A percentile compares a stretch with the other conserved stretches of the same genome.
Conservation (phyloP, 352 stramenopile species). For the Globisporangium splendens region DNA sequence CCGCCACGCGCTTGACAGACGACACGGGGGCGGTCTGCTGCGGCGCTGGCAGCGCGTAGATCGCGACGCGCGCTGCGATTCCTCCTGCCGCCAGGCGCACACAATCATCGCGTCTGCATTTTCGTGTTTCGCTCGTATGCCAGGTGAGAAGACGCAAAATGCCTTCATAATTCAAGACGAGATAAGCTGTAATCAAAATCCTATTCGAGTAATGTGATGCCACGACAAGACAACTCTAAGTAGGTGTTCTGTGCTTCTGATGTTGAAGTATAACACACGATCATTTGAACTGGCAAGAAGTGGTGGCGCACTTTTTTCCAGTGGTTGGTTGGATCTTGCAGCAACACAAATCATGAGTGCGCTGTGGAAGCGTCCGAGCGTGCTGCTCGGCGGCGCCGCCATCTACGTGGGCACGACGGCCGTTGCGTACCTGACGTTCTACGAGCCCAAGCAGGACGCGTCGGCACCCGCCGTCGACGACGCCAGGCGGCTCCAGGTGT, state of each 20-base stretch:
- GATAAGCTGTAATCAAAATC: no score
- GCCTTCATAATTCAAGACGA: no score
- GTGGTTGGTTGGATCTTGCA: not conserved
- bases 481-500: conserved; percentile 51
- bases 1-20: conserved; percentile 55
- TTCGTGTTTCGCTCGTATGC: no score
- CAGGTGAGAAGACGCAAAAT: no score
- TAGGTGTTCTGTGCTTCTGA: no score
- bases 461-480: conserved; percentile 34
- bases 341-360: conserved; percentile 19
- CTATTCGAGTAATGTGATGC: no score
- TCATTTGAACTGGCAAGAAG: not conserved
- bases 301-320: not conserved
- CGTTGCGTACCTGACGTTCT: conserved; percentile 69
- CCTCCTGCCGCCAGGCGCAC: conserved; percentile 32
- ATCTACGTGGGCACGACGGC: conserved; percentile 58
- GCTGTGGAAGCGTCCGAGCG: conserved; percentile 39
- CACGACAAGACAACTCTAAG: no score
- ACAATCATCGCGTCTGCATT: no score
- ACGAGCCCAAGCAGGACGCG: conserved; percentile 46
- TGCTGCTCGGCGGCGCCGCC: conserved; percentile 49
- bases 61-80: conserved; percentile 27
- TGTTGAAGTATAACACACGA: not conserved
- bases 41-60: conserved; percentile 33
- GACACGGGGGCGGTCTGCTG: conserved; percentile 50